Evolutionary conservation across 345 rosid genomes (phyloP).

Genomic region (Citropsis articulata): DNA sequence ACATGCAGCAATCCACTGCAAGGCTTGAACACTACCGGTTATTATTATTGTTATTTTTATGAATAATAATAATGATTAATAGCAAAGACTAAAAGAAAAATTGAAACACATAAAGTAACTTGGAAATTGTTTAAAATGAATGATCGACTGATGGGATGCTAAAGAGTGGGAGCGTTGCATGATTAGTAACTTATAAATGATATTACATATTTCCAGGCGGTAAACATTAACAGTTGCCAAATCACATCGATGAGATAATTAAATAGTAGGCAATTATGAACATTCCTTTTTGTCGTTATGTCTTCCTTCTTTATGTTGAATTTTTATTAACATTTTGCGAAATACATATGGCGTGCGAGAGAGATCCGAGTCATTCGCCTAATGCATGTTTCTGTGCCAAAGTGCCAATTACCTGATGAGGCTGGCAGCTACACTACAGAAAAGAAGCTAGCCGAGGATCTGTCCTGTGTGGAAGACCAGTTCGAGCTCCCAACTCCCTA

Average conservation of each 20-base stretch:
- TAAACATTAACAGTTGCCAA: not conserved
- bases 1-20: too few relatives aligned
- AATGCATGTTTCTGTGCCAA: not conserved
- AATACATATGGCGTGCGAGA: not conserved
- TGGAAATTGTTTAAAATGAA: not conserved
- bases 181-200: not conserved
- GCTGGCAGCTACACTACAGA: not conserved
- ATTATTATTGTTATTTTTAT: too few relatives aligned
- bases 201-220: not conserved
- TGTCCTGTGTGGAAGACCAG: conserved; percentile 55
- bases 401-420: not conserved
- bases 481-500: conserved; percentile 81
- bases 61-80: too few relatives aligned
- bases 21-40: not conserved
- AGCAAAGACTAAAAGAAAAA: not conserved
- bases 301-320: not conserved
- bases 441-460: conserved; percentile 56
- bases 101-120: not conserved
- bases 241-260: not conserved
- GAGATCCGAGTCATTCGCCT: too few relatives aligned
- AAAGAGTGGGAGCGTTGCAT: not conserved
- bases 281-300: not conserved
- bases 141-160: not conserved
- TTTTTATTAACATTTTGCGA: not conserved
- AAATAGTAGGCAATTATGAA: too few relatives aligned